Conservation (phyloP, 768 basidiomycete genomes). For the Jaapia argillacea region DNA sequence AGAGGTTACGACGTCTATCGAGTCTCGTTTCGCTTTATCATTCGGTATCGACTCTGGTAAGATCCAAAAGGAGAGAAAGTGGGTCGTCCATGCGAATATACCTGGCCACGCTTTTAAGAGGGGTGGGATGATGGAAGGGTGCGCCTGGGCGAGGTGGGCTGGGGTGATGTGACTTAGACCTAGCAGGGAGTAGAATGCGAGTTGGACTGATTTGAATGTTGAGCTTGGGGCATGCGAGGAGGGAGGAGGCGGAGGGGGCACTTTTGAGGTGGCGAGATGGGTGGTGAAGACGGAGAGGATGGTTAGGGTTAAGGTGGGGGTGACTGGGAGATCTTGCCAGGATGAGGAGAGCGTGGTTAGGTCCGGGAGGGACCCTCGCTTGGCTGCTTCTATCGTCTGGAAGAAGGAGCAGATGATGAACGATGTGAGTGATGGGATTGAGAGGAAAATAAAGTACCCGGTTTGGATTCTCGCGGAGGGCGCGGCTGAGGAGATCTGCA, state of each 20-base stretch:
- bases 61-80: too few species aligned
- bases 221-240: slow-evolving; percentile 9
- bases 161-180: slow-evolving; percentile 22
- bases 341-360: slow-evolving; percentile 15
- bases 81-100: slow-evolving; percentile 28
- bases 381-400: slow-evolving; percentile 10
- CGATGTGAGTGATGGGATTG: background rate
- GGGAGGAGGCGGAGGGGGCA: slow-evolving; percentile 7
- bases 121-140: slow-evolving; percentile 11
- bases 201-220: slow-evolving; percentile 9
- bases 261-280: slow-evolving; percentile 17
- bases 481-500: too few species aligned
- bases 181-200: slow-evolving; percentile 22
- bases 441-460: background rate
- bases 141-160: slow-evolving; percentile 13
- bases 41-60: too few species aligned
- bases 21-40: too few species aligned
- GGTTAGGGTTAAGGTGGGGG: slow-evolving; percentile 11
- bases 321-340: slow-evolving; percentile 13
- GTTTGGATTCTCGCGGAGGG: too few species aligned
- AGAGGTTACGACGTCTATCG: too few species aligned
- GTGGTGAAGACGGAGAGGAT: slow-evolving; percentile 19
- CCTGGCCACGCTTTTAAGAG: slow-evolving; percentile 23
- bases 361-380: slow-evolving; percentile 8
- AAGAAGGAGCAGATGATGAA: background rate